A percentile compares a stretch with the other conserved stretches of the same genome.
phyloP scores from a whole-genome alignment of 2,329 filamentous ascomycete genomes.

The Hypoxylon sp. region DNA sequence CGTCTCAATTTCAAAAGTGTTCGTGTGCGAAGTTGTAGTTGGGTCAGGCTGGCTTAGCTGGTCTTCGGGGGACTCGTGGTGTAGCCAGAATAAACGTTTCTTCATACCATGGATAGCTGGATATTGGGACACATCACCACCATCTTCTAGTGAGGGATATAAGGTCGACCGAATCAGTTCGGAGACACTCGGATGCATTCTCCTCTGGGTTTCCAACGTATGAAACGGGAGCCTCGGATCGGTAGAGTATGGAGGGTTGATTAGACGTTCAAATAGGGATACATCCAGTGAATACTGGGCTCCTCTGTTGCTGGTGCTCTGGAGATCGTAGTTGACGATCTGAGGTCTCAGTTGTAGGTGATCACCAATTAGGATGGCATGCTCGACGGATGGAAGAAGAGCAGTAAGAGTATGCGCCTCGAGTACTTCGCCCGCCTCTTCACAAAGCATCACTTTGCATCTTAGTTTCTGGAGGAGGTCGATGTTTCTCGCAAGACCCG shows the following conservation, averaged over 20 bases:
- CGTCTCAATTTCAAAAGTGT: slow-evolving; percentile 71
- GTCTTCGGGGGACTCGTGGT: slow-evolving; percentile 55
- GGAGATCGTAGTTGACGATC: slow-evolving; percentile 63
- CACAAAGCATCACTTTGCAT: slow-evolving; percentile 68
- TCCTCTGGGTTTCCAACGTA: slow-evolving; percentile 61
- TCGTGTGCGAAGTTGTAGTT: slow-evolving; percentile 58
- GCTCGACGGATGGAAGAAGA: slow-evolving; percentile 66
- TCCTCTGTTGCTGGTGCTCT: slow-evolving; percentile 58
- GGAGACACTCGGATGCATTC: slow-evolving; percentile 68
- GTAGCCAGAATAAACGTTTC: slow-evolving; percentile 64
- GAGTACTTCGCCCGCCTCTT: slow-evolving; percentile 74
- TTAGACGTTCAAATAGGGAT: slow-evolving; percentile 69
- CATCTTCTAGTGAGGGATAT: slow-evolving; percentile 62
- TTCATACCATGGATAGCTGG: slow-evolving; percentile 59
- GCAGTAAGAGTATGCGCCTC: slow-evolving; percentile 70
- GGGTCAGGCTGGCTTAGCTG: slow-evolving; percentile 44
- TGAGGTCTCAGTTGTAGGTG: slow-evolving; percentile 69
- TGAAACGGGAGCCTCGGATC: slow-evolving; percentile 42
- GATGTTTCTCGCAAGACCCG: slow-evolving; percentile 63
- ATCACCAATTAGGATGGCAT: slow-evolving; percentile 70
- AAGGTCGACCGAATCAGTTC: slow-evolving; percentile 61
- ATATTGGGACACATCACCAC: slow-evolving; percentile 46
- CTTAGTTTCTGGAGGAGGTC: slow-evolving; percentile 57
- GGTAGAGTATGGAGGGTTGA: slow-evolving; percentile 41
- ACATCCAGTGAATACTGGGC: slow-evolving; percentile 63